Evolutionary conservation across 1,284 basidiomycete genomes (phyloP).

Genomic region (Anthracocystis setariae): DNA sequence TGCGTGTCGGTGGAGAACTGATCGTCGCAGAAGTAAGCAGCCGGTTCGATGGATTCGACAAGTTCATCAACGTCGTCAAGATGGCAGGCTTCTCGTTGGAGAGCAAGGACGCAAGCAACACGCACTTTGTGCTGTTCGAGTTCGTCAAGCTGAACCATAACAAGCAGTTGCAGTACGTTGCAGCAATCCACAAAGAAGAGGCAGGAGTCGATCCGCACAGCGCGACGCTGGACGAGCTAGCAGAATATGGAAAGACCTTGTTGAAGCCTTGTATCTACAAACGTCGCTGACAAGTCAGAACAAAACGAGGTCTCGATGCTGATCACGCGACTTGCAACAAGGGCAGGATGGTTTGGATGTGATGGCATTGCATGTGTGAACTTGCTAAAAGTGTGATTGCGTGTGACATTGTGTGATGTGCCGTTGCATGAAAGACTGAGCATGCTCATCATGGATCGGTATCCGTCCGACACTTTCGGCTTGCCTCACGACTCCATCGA

Average conservation of each 20-base stretch:
- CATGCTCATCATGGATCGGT: not conserved
- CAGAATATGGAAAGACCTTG: conserved; percentile 74
- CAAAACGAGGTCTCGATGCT: not conserved
- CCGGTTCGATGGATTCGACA: conserved; percentile 69
- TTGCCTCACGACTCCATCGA: not conserved
- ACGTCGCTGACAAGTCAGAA: conserved; percentile 74
- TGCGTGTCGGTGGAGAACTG: conserved; percentile 81
- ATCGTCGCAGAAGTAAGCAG: conserved; percentile 89
- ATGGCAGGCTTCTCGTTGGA: conserved; percentile 83
- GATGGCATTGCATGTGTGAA: not conserved
- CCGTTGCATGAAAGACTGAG: not conserved
- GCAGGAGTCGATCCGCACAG: not conserved
- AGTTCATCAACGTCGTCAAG: conserved; percentile 79
- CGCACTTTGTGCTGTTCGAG: conserved; percentile 57
- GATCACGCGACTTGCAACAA: too few species aligned
- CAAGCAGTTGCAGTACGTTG: not conserved
- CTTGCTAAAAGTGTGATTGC: not conserved
- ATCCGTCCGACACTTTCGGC: not conserved
- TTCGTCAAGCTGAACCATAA: conserved; percentile 39
- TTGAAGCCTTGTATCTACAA: conserved; percentile 98
- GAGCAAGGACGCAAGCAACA: conserved; percentile 70
- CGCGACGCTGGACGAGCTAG: conserved; percentile 67
- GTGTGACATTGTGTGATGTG: not conserved
- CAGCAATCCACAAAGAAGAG: not conserved
- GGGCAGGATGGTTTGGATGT: not conserved